phyloP scores from a whole-genome alignment of 768 basidiomycete species.

The Suillus weaverae region DNA sequence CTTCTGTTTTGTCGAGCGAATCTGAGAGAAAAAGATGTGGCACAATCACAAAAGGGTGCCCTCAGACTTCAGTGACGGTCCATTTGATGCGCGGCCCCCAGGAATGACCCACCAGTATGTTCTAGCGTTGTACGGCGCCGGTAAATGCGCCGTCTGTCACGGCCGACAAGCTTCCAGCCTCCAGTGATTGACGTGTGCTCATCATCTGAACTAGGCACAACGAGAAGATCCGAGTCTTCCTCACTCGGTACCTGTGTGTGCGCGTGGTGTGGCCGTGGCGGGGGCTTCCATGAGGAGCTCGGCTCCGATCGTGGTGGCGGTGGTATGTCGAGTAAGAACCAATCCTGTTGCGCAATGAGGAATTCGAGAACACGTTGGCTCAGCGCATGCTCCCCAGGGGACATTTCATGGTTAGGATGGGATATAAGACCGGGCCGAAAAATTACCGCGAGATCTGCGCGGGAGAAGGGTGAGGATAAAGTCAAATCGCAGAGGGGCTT shows the following conservation, averaged over 20 bases:
- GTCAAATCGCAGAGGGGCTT: conserved; percentile 3
- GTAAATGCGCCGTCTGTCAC: conserved; percentile 43
- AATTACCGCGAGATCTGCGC: conserved; percentile 88
- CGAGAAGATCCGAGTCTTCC: conserved; percentile 48
- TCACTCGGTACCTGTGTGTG: conserved; percentile 15
- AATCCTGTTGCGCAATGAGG: conserved; percentile 93
- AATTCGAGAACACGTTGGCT: conserved; percentile 93
- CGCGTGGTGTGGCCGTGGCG: conserved; percentile 13
- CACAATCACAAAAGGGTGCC: conserved; percentile 13
- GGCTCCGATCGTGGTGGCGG: conserved; percentile 52
- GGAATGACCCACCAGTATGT: conserved; percentile 32
- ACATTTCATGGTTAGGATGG: conserved; percentile 84
- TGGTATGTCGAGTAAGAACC: conserved; percentile 88
- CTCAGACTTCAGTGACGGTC: conserved; percentile 25
- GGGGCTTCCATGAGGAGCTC: conserved; percentile 29
- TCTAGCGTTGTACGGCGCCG: conserved; percentile 62
- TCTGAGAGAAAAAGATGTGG: conserved; percentile 20
- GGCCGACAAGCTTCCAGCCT: conserved; percentile 55
- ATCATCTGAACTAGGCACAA: conserved; percentile 48
- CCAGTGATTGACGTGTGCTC: conserved; percentile 44
- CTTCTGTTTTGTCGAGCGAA: conserved; percentile 16
- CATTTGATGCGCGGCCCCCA: conserved; percentile 33
- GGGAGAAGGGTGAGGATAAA: neutral
- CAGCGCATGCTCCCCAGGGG: conserved; percentile 80
- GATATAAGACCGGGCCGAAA: conserved; percentile 95